These are phyloP conservation scores for Clarkia xantiana DNA, from an alignment of 345 rosid species.

Conservation along the genomic window DNA sequence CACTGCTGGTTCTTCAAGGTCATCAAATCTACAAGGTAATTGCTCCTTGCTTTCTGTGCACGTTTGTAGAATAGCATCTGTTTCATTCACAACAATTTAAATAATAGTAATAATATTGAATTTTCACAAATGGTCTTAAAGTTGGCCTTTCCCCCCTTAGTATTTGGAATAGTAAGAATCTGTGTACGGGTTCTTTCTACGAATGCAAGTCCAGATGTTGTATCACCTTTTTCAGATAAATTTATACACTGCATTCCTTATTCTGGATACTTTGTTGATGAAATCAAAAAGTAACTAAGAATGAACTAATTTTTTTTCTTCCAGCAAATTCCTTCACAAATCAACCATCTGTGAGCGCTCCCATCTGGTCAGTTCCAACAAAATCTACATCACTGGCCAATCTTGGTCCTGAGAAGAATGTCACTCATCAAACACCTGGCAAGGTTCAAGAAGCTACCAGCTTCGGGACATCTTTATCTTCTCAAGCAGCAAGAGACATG, in stretches of 20 bases:
- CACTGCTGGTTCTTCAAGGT: conserved; percentile 24
- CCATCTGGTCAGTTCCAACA: conserved; percentile 58
- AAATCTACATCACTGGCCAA: conserved; percentile 35
- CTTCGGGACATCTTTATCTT: conserved; percentile 13
- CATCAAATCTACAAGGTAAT: conserved; percentile 33
- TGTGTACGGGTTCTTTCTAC: no score
- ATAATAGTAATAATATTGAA: not conserved
- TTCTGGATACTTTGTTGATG: no score
- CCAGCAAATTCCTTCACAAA: conserved; percentile 50
- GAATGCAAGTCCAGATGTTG: no score
- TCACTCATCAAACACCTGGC: conserved; percentile 27
- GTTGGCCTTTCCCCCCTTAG: no score
- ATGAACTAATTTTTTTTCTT: conserved; percentile 7
- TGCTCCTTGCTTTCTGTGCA: not conserved
- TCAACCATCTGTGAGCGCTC: conserved; percentile 36
- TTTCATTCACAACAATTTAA: not conserved
- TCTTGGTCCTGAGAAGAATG: conserved; percentile 35
- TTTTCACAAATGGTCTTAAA: no score
- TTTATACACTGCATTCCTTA: no score
- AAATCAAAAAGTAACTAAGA: no score
- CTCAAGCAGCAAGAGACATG: conserved; percentile 45
- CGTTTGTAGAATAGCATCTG: not conserved
- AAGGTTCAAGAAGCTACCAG: conserved; percentile 37
- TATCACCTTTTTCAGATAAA: no score
- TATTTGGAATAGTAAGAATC: no score